Percentiles rank a stretch among this genome's conserved stretches.
Conservation (phyloP, 2,329 filamentous ascomycete species). For the Ceratocystis diversiconidia region DNA sequence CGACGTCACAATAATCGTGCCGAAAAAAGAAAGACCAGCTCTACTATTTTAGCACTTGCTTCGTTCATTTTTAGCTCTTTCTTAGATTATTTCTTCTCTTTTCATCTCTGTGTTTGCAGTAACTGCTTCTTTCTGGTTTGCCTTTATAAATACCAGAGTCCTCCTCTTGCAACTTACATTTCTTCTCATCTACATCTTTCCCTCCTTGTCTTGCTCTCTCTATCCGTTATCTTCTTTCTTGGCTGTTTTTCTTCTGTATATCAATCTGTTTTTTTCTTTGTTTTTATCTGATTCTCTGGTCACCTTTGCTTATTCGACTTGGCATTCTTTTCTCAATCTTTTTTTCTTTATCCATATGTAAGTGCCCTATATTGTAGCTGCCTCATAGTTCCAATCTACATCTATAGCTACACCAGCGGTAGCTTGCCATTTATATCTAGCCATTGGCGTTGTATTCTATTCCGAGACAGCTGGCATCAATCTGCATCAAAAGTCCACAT, state of each 20-base stretch:
- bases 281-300: no score
- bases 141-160: neutral
- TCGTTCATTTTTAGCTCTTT: neutral
- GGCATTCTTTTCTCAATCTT: neutral
- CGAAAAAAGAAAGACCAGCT: neutral
- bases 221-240: neutral
- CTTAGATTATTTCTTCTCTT: neutral
- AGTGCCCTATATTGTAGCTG: neutral
- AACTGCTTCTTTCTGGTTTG: neutral
- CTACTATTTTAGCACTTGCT: slow-evolving; percentile 1
- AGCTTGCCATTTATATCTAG: neutral
- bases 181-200: neutral
- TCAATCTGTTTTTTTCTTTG: neutral
- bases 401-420: neutral
- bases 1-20: neutral
- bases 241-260: neutral
- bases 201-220: neutral
- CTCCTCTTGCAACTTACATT: neutral
- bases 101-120: neutral
- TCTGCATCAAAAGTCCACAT: neutral
- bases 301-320: neutral
- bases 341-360: neutral
- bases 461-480: neutral
- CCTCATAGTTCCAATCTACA: neutral
- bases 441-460: neutral